These are phyloP conservation scores for Ogataea ganodermae DNA, from an alignment of 805 yeast genomes.

Conservation along the genomic window DNA sequence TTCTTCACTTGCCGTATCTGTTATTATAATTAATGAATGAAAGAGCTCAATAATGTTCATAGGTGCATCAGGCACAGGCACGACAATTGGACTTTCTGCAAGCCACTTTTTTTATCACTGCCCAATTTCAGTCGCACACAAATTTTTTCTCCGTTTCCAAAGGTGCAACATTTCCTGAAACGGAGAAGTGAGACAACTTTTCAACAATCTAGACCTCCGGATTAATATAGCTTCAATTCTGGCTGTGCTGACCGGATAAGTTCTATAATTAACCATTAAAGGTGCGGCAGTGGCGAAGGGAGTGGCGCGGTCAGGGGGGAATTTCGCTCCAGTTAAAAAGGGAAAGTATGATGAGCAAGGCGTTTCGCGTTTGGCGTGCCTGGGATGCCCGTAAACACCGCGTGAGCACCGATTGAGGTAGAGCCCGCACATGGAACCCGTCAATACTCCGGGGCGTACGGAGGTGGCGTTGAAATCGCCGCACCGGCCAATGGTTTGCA, in stretches of 20 bases:
- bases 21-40: not conserved
- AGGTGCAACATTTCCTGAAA: not conserved
- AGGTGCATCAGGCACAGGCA: not conserved
- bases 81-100: not conserved
- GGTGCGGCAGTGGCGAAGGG: not conserved
- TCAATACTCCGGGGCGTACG: no score
- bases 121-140: slow-evolving; percentile 1
- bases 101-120: not conserved
- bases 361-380: not conserved
- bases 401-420: no score
- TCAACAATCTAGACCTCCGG: slow-evolving; percentile 5
- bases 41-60: not conserved
- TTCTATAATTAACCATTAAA: not conserved
- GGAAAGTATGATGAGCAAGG: no score
- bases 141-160: not conserved
- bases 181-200: not conserved
- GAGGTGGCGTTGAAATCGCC: no score
- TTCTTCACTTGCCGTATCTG: not conserved
- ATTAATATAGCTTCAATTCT: not conserved
- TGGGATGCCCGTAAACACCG: not conserved
- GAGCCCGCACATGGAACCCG: no score
- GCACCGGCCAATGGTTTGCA: no score
- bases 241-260: slow-evolving; percentile 2
- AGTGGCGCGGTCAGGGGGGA: not conserved
- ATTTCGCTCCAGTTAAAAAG: no score